Evolutionary conservation across 495 filamentous ascomycete species (phyloP).

Genomic region (Penicillium ochrochloron): DNA sequence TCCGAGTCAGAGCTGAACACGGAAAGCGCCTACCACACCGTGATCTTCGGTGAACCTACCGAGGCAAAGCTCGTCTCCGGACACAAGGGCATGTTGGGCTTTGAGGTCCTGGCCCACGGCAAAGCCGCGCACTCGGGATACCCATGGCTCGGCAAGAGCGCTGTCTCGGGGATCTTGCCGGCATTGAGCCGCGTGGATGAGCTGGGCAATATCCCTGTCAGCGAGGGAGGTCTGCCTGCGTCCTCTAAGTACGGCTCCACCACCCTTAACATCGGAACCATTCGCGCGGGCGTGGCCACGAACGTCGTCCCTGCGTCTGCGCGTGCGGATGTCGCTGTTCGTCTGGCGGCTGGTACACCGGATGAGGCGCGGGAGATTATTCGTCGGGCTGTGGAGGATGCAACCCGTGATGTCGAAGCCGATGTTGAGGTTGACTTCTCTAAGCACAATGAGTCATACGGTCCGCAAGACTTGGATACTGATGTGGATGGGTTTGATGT

Average conservation of each 20-base stretch:
- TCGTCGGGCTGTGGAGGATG: slow-evolving; percentile 56
- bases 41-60: slow-evolving; percentile 92
- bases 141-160: slow-evolving; percentile 80
- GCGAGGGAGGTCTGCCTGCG: slow-evolving; percentile 63
- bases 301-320: slow-evolving; percentile 86
- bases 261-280: slow-evolving; percentile 80
- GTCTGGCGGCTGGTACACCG: slow-evolving; percentile 75
- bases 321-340: slow-evolving; percentile 64
- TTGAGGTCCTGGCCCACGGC: slow-evolving; percentile 68
- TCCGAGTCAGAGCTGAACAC: slow-evolving; percentile 46
- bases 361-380: slow-evolving; percentile 57
- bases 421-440: slow-evolving; percentile 64
- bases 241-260: slow-evolving; percentile 81
- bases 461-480: slow-evolving; percentile 74
- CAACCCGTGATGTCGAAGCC: slow-evolving; percentile 60
- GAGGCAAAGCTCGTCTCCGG: slow-evolving; percentile 83
- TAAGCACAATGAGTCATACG: slow-evolving; percentile 59
- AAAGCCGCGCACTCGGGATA: slow-evolving; percentile 89
- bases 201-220: slow-evolving; percentile 48
- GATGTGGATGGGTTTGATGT: slow-evolving; percentile 85
- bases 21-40: slow-evolving; percentile 57
- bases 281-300: slow-evolving; percentile 81
- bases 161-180: slow-evolving; percentile 73
- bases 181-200: slow-evolving; percentile 66
- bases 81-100: slow-evolving; percentile 80